A percentile compares a stretch with the other conserved stretches of the same genome.
Evolutionary conservation across 1,284 basidiomycete species (phyloP).

Genomic region (Ustilago nuda): DNA sequence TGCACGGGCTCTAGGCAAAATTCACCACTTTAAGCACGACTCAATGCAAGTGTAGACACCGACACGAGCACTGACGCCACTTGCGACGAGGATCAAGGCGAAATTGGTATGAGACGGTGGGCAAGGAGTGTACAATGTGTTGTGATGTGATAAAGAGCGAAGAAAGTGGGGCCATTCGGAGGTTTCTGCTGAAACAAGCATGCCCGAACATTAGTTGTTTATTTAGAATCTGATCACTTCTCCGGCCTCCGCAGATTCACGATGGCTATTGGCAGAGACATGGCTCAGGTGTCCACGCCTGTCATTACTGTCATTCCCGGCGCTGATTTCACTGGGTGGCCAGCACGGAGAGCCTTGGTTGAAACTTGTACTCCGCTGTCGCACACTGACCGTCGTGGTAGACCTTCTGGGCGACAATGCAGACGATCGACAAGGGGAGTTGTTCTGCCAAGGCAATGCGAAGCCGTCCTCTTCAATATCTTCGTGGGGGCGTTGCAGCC

Average conservation of each 20-base stretch:
- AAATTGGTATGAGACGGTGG: background rate
- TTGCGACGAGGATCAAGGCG: background rate
- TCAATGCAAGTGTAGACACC: background rate
- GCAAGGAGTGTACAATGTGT: background rate
- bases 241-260: constrained; percentile 16
- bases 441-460: constrained; percentile 13
- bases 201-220: background rate
- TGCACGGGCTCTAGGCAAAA: background rate
- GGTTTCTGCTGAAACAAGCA: background rate
- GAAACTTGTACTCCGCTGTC: constrained; percentile 33
- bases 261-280: background rate
- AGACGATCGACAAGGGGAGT: constrained; percentile 28
- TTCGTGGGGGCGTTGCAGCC: background rate
- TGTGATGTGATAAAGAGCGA: background rate
- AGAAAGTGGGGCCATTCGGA: background rate
- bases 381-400: constrained; percentile 4
- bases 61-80: background rate
- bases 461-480: background rate
- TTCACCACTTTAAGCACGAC: background rate
- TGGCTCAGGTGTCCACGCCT: constrained; percentile 7
- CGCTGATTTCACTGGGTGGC: background rate
- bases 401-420: constrained; percentile 30
- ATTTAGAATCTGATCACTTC: constrained; percentile 33
- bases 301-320: background rate
- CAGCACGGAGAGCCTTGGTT: constrained; percentile 1